Percentiles rank a stretch among this genome's conserved stretches.
These are phyloP conservation scores for Sarcomyxa edulis DNA, from an alignment of 768 basidiomycete genomes.

Conservation along the genomic window DNA sequence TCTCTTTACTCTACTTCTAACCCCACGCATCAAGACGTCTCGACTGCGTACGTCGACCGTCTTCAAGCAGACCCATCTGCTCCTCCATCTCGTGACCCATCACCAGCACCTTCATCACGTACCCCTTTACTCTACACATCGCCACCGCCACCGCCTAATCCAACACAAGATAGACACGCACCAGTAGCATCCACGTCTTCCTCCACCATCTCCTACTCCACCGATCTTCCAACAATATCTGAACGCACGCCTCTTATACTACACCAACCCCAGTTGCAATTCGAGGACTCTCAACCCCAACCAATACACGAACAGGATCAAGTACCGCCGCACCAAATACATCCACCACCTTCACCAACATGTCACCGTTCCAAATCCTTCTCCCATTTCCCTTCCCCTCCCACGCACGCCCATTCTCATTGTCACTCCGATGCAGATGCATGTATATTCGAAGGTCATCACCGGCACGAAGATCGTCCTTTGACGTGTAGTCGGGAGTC, in stretches of 20 bases:
- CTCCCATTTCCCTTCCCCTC: background rate
- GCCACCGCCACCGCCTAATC: background rate
- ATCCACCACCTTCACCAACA: background rate
- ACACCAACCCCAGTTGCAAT: no score
- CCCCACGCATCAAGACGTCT: conserved; percentile 45
- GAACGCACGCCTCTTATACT: background rate
- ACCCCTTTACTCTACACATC: background rate
- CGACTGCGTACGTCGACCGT: conserved; percentile 69
- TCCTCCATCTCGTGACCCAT: conserved; percentile 31
- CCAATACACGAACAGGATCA: no score
- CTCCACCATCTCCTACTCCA: background rate
- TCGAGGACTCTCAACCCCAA: no score
- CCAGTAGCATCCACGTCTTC: background rate
- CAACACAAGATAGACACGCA: background rate
- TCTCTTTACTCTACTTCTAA: background rate
- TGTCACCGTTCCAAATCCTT: conserved; percentile 2
- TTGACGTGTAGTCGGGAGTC: no score
- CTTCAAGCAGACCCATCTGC: conserved; percentile 61
- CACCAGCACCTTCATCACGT: conserved; percentile 8
- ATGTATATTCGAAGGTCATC: conserved; percentile 3
- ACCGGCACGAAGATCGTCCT: conserved; percentile 6
- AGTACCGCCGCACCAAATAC: no score
- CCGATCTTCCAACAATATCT: background rate
- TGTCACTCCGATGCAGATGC: no score
- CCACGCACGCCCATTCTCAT: no score